These are phyloP conservation scores for Comarum palustre DNA, from an alignment of 306 rosid genomes.

Conservation along the genomic window DNA sequence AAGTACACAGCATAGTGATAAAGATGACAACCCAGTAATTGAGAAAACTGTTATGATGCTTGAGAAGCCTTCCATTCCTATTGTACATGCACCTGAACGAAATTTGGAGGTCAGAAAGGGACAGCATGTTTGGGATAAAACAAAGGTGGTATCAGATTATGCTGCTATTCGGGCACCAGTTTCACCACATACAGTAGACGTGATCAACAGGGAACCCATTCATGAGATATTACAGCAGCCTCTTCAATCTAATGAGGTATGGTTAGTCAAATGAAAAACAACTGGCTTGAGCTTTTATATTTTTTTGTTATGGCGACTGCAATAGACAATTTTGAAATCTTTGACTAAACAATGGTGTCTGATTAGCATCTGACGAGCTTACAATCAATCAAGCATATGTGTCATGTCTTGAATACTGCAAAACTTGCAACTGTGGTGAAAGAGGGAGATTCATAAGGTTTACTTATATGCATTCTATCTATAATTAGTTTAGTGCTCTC, in stretches of 20 bases:
- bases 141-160: conserved; percentile 40
- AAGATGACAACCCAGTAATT: conserved; percentile 65
- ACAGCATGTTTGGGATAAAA: conserved; percentile 33
- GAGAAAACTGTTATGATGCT: conserved; percentile 86
- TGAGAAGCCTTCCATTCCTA: conserved; percentile 50
- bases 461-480: neutral
- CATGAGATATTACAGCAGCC: conserved; percentile 39
- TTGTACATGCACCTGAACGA: conserved; percentile 35
- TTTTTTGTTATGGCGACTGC: neutral
- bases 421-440: neutral
- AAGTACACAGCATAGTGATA: conserved; percentile 40
- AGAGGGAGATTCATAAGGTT: neutral
- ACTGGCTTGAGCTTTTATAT: conserved; percentile 10
- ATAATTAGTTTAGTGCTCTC: conserved; percentile 2
- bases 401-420: neutral
- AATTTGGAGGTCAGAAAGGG: conserved; percentile 25
- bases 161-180: conserved; percentile 44
- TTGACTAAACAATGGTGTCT: neutral
- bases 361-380: neutral
- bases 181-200: conserved; percentile 43
- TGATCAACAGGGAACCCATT: conserved; percentile 39
- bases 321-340: neutral
- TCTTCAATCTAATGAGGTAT: conserved; percentile 55
- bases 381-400: neutral
- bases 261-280: conserved; percentile 23